These are phyloP conservation scores for Echeveria elegans DNA, from an alignment of 164 flowering plant species.

Conservation along the genomic window DNA sequence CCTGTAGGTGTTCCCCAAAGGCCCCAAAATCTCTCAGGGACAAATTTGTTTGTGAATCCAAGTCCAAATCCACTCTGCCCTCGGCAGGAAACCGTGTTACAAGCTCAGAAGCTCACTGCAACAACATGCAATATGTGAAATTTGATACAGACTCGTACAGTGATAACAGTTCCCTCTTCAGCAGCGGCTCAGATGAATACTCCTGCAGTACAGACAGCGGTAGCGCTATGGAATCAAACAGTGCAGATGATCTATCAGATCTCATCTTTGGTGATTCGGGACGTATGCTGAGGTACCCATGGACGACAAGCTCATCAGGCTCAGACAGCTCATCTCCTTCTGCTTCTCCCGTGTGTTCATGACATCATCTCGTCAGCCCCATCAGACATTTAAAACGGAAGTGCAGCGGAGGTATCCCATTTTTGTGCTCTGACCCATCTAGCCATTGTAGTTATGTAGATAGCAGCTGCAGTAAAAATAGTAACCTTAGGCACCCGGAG, in stretches of 20 bases:
- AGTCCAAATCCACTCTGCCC: slow-evolving; percentile 13
- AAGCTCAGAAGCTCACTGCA: slow-evolving; percentile 14
- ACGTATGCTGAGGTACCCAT: slow-evolving; percentile 11
- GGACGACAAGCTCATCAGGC: slow-evolving; percentile 27
- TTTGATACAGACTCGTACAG: slow-evolving; percentile 47
- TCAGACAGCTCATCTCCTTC: slow-evolving; percentile 39
- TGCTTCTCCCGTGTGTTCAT: slow-evolving; percentile 20
- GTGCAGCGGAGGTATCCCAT: slow-evolving; percentile 11
- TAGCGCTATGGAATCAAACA: slow-evolving; percentile 48
- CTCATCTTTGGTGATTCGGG: slow-evolving; percentile 44
- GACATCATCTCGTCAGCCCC: slow-evolving; percentile 6
- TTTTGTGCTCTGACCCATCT: slow-evolving; percentile 17
- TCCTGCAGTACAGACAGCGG: slow-evolving; percentile 80
- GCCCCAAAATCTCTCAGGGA: slow-evolving; percentile 54
- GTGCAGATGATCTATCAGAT: slow-evolving; percentile 69
- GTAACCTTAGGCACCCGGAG: not conserved
- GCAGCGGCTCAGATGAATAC: slow-evolving; percentile 78
- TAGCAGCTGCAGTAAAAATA: not conserved
- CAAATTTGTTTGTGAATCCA: slow-evolving; percentile 21
- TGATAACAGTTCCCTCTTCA: slow-evolving; percentile 64
- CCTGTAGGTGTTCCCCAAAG: slow-evolving; percentile 64
- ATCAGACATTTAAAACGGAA: no score
- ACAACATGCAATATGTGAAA: not conserved
- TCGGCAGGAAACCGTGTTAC: not conserved
- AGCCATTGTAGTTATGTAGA: slow-evolving; percentile 1